Base-by-base conservation (phyloP, 371 early-diverging fungal genomes). In the Coemansia sp. region DNA sequence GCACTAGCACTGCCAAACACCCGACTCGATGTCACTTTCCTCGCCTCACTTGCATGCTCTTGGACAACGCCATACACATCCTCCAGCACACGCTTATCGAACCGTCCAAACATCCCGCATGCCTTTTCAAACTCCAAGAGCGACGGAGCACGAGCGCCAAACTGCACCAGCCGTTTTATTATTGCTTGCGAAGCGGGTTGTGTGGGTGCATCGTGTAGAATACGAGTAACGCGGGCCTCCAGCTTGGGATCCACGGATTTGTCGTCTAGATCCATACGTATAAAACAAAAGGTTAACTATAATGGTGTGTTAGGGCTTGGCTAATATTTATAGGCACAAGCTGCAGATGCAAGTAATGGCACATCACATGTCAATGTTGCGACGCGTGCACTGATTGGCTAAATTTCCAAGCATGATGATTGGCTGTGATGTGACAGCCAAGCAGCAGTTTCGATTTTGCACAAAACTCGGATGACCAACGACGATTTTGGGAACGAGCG, bases 81-180 rank as follows among this genome's bases (percentile, higher is more conserved):
- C n/a, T 51, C 64, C 0, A 78, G 65, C 4, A 52, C 52, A 26
- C 33, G 44, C n/a, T 33, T 23, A 44, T 78, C 79, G 52, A 78
- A 79, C 20, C 79, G 69, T 0, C 79, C 78, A 71, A 78, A 78
- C 67, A 64, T 78, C 50, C 51, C 42, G 63, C 78, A 77, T 2
- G 69, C 65, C n/a, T 33, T 50, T 14, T 77, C 77, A 21, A 77
- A 77, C 50, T 69, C 62, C 48, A 54, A 50, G 7, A 62, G 40
- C 20, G 60, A 58, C 28, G 18, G 23, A 1, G 77, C 61, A 5
- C 48, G 47, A 16, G 30, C 14, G 4, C 57, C 78, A 47, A 77
- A 77, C 69, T 74, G 77, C 25, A 57, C 63, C 20, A 77, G 69
- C 9, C 77, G 64, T 44, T 62, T 64, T 62, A 74, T 64, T 16